Evolutionary conservation across 352 stramenopile genomes (phyloP).

Genomic region (Pythium biforme): DNA sequence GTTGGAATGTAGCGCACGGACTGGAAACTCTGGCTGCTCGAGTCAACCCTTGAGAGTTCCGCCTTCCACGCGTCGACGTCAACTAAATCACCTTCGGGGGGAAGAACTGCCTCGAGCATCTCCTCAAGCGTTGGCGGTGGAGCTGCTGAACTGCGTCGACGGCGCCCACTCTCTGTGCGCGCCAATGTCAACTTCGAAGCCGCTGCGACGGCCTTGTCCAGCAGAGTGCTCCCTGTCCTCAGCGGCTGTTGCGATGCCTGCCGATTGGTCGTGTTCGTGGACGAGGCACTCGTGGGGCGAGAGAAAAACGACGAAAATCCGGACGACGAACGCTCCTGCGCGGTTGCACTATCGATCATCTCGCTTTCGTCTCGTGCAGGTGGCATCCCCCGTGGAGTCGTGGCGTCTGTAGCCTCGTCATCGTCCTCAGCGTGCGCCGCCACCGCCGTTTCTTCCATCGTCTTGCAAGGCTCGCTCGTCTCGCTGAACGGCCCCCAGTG

Average conservation of each 20-base stretch:
- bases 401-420: slow-evolving; percentile 1
- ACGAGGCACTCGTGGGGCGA: slow-evolving; percentile 18
- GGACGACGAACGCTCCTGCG: slow-evolving; percentile 14
- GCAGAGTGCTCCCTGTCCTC: slow-evolving; percentile 64
- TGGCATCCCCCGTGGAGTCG: slow-evolving; percentile 7
- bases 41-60: slow-evolving; percentile 16
- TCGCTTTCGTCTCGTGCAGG: slow-evolving; percentile 22
- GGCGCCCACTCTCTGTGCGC: slow-evolving; percentile 21
- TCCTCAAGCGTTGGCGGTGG: slow-evolving; percentile 16
- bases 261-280: neutral
- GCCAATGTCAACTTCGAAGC: slow-evolving; percentile 42
- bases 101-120: slow-evolving; percentile 15
- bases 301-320: slow-evolving; percentile 28
- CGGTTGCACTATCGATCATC: slow-evolving; percentile 21
- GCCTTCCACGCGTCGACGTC: slow-evolving; percentile 26
- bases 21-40: slow-evolving; percentile 12
- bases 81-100: slow-evolving; percentile 28
- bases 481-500: slow-evolving; percentile 81
- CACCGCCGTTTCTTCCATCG: slow-evolving; percentile 7
- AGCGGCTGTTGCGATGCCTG: slow-evolving; percentile 26
- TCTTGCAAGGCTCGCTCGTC: slow-evolving; percentile 62
- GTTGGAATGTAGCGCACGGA: slow-evolving; percentile 32
- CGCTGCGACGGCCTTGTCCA: slow-evolving; percentile 72
- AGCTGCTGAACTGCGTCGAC: slow-evolving; percentile 17
- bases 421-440: neutral